Evolutionary conservation across 768 basidiomycete species (phyloP).

Genomic region (Cytidiella melzeri): DNA sequence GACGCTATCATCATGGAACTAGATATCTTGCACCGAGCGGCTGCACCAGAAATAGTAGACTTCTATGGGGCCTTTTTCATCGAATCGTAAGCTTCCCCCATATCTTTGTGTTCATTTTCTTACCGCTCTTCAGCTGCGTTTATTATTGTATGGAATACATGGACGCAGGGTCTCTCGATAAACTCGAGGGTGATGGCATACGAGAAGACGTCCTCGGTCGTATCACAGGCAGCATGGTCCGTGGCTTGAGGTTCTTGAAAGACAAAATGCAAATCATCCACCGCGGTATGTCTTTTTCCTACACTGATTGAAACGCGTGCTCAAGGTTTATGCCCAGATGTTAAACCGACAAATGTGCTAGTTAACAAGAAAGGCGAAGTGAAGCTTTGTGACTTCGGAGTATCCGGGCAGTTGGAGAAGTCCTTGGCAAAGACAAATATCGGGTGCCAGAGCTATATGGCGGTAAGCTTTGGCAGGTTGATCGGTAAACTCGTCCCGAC

Average conservation of each 20-base stretch:
- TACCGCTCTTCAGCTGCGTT: conserved; percentile 42
- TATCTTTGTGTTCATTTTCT: neutral
- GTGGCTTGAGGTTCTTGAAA: conserved; percentile 91
- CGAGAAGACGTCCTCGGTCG: conserved; percentile 77
- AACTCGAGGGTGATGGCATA: conserved; percentile 47
- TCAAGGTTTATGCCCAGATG: conserved; percentile 41
- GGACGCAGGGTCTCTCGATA: conserved; percentile 97
- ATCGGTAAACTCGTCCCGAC: neutral
- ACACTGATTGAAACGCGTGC: neutral
- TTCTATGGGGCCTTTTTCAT: conserved; percentile 99
- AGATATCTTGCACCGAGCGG: conserved; percentile 92
- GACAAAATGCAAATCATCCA: conserved; percentile 89
- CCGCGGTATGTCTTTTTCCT: conserved; percentile 38
- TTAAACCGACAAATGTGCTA: conserved; percentile 92
- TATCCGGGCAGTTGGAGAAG: conserved; percentile 95
- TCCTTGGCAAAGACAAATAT: conserved; percentile 97
- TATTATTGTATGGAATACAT: conserved; percentile 99
- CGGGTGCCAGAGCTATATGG: conserved; percentile 98
- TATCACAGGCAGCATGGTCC: conserved; percentile 77
- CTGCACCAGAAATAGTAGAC: conserved; percentile 89
- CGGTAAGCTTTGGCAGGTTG: conserved; percentile 47
- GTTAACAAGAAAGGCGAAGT: conserved; percentile 83
- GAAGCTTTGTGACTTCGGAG: conserved; percentile 98
- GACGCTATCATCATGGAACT: conserved; percentile 99
- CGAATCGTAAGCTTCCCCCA: conserved; percentile 56